Evolutionary conservation across 192 early-diverging fungal genomes (phyloP), one percentile per base, ranked within the genome.

Genomic region (Coemansia sp.): DNA sequence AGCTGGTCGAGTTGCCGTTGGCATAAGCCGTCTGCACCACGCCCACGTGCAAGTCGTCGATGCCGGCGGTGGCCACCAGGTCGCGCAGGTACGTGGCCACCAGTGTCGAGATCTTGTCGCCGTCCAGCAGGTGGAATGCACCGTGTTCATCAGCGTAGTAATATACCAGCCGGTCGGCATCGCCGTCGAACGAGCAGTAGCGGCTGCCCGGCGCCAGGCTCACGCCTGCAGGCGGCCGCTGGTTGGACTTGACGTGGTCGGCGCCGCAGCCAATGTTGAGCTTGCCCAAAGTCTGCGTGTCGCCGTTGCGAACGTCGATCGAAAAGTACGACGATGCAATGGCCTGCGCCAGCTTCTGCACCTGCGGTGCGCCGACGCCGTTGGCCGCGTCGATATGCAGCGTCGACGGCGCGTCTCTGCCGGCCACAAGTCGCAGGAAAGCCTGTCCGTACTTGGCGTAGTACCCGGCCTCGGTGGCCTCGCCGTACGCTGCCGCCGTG

Each of bases 11-110:
- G 75, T 87, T 93, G 54, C 97, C 97, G 77, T 99, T 99, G 40
- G 97, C 97, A 68, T 99, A 99, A 11, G 97, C 97, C 42, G 97
- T 99, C 83, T 99, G 97, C 32, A 99, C 96, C 11, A 98, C 90
- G 61, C 97, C 97, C 20, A 99, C 93, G 28, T 91, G 76, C 72
- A 97, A 85, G 52, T 80, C 79, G 29, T 78, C 73, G 58, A 99
- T 77, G 30, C 90, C 87, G 28, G 95, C 94, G n/a, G 86, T 80
- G 20, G 86, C 80, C 33, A 95, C 91, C 32, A 93, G 87, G 20
- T 94, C 91, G 75, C 94, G 96, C 74, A 99, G 92, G 79, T 94
- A 97, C 49, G 89, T 88, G 56, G 95, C 96, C 28, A 93, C 89
- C 45, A 99, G 87, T 55, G 95, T 93, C 33, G 96, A 91, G 83